These are phyloP conservation scores for Calcarisporium arbuscula DNA, from an alignment of 2,329 filamentous ascomycete genomes.

Conservation along the genomic window DNA sequence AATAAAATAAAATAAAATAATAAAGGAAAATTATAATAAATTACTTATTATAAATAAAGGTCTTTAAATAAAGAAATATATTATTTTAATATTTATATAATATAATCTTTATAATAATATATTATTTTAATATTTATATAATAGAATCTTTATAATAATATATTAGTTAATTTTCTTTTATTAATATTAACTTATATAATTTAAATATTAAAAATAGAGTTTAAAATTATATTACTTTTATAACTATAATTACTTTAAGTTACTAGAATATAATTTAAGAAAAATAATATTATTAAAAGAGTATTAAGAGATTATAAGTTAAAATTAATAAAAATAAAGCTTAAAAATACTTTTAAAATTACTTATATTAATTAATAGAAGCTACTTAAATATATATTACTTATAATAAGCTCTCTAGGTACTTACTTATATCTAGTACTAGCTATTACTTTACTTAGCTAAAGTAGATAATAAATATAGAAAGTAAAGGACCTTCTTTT, in stretches of 20 bases:
- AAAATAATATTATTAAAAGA: background rate
- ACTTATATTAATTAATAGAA: too few species aligned
- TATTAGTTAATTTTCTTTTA: background rate
- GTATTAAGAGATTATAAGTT: background rate
- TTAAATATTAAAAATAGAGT: background rate
- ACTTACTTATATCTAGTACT: too few species aligned
- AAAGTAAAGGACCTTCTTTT: too few species aligned
- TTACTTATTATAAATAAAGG: too few species aligned
- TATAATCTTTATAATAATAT: background rate
- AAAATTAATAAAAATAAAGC: background rate
- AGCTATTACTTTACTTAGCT: too few species aligned
- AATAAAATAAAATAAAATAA: too few species aligned
- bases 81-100: conserved; percentile 1
- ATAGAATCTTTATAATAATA: background rate
- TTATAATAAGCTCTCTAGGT: too few species aligned
- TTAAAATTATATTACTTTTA: background rate
- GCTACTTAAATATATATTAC: too few species aligned
- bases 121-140: background rate
- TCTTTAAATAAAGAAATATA: too few species aligned
- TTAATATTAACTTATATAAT: background rate
- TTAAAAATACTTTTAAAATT: too few species aligned
- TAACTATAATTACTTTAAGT: background rate
- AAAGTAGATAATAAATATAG: too few species aligned
- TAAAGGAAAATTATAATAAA: too few species aligned
- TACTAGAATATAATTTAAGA: background rate